These are phyloP conservation scores for Pythium chondricola DNA, from an alignment of 352 stramenopile species.

Conservation along the genomic window DNA sequence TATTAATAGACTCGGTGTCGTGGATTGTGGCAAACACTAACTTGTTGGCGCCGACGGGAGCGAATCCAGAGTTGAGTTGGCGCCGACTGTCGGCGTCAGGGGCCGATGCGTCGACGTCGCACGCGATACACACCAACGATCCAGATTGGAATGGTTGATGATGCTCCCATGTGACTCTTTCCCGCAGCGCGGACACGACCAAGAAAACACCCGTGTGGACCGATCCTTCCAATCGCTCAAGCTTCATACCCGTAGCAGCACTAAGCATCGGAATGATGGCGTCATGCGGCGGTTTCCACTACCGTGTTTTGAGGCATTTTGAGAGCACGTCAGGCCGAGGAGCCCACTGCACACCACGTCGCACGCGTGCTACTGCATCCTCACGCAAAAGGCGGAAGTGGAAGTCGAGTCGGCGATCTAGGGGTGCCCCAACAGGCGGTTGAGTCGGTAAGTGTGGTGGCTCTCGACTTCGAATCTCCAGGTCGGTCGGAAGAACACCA, in stretches of 20 bases:
- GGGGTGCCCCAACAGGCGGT: not conserved
- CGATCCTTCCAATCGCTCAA: constrained; percentile 18
- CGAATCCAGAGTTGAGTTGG: too few species aligned
- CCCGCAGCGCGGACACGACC: constrained; percentile 12
- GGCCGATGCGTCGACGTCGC: not conserved
- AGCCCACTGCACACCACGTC: constrained; percentile 19
- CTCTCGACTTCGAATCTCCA: constrained; percentile 22
- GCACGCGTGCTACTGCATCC: constrained; percentile 21
- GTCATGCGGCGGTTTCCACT: constrained; percentile 13
- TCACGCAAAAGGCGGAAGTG: constrained; percentile 24
- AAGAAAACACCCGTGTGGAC: constrained; percentile 19
- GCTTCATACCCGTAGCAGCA: constrained; percentile 2
- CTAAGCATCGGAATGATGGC: constrained; percentile 18
- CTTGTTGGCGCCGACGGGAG: too few species aligned
- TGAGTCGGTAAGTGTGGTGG: constrained; percentile 8
- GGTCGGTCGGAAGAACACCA: constrained; percentile 18
- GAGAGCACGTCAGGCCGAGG: constrained; percentile 5
- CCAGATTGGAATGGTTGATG: constrained; percentile 16
- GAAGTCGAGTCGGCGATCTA: constrained; percentile 16
- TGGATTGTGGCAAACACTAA: too few species aligned
- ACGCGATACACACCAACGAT: constrained; percentile 21
- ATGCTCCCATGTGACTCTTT: constrained; percentile 7
- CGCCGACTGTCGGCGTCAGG: not conserved
- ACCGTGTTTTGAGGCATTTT: not conserved
- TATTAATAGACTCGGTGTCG: too few species aligned